A percentile compares a stretch with the other conserved stretches of the same genome.
These are phyloP conservation scores for Omphalotus guepiniiformis DNA, from an alignment of 768 basidiomycete genomes.

Conservation along the genomic window DNA sequence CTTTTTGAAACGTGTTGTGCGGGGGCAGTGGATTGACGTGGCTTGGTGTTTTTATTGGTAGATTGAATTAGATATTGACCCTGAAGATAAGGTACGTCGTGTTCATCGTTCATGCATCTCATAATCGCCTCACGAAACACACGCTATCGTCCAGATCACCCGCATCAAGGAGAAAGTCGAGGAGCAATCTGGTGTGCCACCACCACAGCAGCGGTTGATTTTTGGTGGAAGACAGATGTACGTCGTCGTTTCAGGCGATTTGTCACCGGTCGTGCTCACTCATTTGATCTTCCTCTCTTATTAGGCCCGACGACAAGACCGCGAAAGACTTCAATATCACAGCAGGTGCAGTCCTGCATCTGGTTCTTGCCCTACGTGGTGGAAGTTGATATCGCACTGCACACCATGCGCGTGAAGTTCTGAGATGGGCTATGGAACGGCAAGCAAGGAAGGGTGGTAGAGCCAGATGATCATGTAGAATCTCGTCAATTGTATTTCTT, in stretches of 20 bases:
- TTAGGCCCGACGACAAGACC: constrained; percentile 90
- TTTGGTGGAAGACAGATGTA: constrained; percentile 92
- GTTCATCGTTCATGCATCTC: background rate
- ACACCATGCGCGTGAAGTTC: too few relatives aligned
- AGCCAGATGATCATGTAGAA: too few relatives aligned
- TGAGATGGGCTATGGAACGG: too few relatives aligned
- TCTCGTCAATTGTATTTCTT: too few relatives aligned
- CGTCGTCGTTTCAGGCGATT: constrained; percentile 22
- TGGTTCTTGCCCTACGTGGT: constrained; percentile 93
- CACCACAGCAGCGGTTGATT: constrained; percentile 92
- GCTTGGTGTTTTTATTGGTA: constrained; percentile 26
- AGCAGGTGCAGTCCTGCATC: constrained; percentile 86
- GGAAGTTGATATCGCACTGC: constrained; percentile 61
- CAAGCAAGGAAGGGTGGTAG: too few relatives aligned
- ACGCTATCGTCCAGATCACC: constrained; percentile 54
- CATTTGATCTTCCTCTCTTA: background rate
- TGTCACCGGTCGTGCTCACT: background rate
- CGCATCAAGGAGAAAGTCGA: constrained; percentile 98
- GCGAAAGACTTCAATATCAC: constrained; percentile 79
- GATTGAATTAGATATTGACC: constrained; percentile 96
- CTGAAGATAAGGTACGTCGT: constrained; percentile 72
- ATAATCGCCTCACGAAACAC: background rate
- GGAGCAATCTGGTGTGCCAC: constrained; percentile 97
- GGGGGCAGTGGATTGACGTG: constrained; percentile 8
- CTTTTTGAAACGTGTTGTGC: constrained; percentile 6